Base-by-base conservation (phyloP, 139 green algal genomes). In the Tetraselmis chui region DNA sequence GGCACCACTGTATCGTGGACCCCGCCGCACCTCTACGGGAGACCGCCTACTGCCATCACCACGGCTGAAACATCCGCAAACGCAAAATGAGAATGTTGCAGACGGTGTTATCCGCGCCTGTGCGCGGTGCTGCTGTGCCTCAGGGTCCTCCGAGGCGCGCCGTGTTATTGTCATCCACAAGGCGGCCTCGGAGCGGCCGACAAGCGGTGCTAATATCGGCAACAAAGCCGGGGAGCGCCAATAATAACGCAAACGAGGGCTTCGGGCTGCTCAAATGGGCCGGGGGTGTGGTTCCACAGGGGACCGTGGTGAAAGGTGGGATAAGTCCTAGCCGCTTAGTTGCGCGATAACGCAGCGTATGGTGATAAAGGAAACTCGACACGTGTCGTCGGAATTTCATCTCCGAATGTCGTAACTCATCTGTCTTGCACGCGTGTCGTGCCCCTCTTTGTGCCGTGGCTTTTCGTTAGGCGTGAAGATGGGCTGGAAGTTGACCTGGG, bases 401-500 rank as follows among this genome's bases (percentile, higher is more conserved):
- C 30, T 2, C 23, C 11, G 2, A 11, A 75, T 30, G 31, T 25
- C 77, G 2, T 24, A 2, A 11, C 26, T 5, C 23, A 31, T 23
- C 75, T 23, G 75, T 22, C 5, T 11, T 78, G 75, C 75, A 2
- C 24, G 75, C 27, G 75, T 78, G 75, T 5, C 18, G 75, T 78
- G 28, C 75, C 22, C 23, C 28, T 76, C 74, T 29, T 80, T 29
- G 29, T 23, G 22, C 67, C 27, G 5, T 59, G 23, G 18, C 31
- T 18, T 75, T 22, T 32, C 22, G 45, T 5, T 79, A 95, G 92
- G 91, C 24, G 94, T 89, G 0, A 96, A 95, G 83, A 80, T 80
- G 31, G 90, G 87, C 0, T 97, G 94, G 94, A 83, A 81, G 11
- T 79, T 91, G 25, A 87, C 90, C 0, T 97, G 94, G 93, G 29